These are phyloP conservation scores for Nemania sp. DNA, from an alignment of 2,329 filamentous ascomycete species.

Conservation along the genomic window DNA sequence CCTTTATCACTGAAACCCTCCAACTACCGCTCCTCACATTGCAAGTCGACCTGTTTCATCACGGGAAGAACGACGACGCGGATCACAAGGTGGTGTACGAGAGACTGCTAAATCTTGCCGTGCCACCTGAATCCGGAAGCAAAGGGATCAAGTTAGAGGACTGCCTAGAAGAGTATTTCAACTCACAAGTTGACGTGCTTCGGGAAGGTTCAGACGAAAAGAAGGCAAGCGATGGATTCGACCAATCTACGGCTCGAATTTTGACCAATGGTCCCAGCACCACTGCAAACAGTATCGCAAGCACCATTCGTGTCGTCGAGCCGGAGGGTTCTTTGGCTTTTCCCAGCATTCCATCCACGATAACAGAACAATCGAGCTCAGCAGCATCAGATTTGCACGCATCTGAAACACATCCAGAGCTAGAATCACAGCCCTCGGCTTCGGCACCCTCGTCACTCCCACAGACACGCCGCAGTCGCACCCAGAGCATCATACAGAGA, in stretches of 20 bases:
- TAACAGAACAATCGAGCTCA: not conserved
- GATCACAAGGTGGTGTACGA: slow-evolving; percentile 97
- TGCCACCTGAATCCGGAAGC: slow-evolving; percentile 75
- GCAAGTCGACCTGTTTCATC: slow-evolving; percentile 94
- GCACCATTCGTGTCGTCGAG: slow-evolving; percentile 43
- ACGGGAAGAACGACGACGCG: slow-evolving; percentile 80
- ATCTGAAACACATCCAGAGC: slow-evolving; percentile 20
- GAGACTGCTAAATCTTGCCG: slow-evolving; percentile 84
- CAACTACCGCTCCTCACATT: slow-evolving; percentile 85
- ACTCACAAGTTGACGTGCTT: slow-evolving; percentile 87
- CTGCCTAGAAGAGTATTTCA: slow-evolving; percentile 93
- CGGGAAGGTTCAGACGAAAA: slow-evolving; percentile 66
- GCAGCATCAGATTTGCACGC: not conserved
- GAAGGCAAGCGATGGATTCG: slow-evolving; percentile 44
- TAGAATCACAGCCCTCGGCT: slow-evolving; percentile 24
- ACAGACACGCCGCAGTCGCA: slow-evolving; percentile 43
- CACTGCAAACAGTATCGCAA: slow-evolving; percentile 26
- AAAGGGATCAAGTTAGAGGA: slow-evolving; percentile 81
- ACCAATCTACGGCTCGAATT: slow-evolving; percentile 41
- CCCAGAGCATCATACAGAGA: slow-evolving; percentile 65
- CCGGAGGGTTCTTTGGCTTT: slow-evolving; percentile 30
- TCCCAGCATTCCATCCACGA: slow-evolving; percentile 14
- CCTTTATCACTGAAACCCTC: slow-evolving; percentile 88
- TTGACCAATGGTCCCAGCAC: slow-evolving; percentile 30
- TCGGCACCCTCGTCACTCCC: slow-evolving; percentile 26